Conservation (phyloP, 306 rosid genomes). For the Geum urbanum region DNA sequence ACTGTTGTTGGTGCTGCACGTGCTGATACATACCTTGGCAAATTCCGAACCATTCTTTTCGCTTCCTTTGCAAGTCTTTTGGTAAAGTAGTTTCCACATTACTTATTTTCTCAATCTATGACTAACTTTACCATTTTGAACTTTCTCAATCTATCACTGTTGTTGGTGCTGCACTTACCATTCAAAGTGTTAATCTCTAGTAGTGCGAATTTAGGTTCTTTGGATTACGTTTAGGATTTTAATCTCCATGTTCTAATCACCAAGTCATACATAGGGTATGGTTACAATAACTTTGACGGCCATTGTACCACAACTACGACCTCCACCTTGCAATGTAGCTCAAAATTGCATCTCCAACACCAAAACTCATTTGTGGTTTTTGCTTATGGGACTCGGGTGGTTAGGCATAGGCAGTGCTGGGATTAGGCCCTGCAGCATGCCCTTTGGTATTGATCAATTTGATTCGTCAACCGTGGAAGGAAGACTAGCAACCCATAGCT, state of each 20-base stretch:
- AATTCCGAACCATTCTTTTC: slow-evolving; percentile 32
- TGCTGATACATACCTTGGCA: slow-evolving; percentile 48
- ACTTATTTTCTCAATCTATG: not conserved
- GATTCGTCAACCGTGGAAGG: slow-evolving; percentile 61
- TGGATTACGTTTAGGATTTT: not conserved
- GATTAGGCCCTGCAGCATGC: slow-evolving; percentile 77
- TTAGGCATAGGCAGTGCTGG: slow-evolving; percentile 64
- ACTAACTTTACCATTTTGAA: not conserved
- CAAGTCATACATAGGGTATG: slow-evolving; percentile 49
- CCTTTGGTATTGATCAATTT: slow-evolving; percentile 81
- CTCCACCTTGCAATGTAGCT: slow-evolving; percentile 37
- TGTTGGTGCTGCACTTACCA: too few relatives aligned
- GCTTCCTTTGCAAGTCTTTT: slow-evolving; percentile 42
- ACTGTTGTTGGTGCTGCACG: slow-evolving; percentile 40
- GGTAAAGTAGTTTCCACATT: not conserved
- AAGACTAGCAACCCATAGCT: slow-evolving; percentile 52
- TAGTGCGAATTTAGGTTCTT: too few relatives aligned
- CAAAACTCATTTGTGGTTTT: slow-evolving; percentile 29
- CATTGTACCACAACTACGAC: slow-evolving; percentile 46
- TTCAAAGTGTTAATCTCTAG: too few relatives aligned
- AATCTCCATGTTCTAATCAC: not conserved
- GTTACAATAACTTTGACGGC: slow-evolving; percentile 45
- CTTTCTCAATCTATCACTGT: too few relatives aligned
- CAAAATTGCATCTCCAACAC: slow-evolving; percentile 37
- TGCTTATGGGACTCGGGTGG: slow-evolving; percentile 43